These are phyloP conservation scores for Pythium dissimile DNA, from an alignment of 352 stramenopile genomes.

Conservation along the genomic window DNA sequence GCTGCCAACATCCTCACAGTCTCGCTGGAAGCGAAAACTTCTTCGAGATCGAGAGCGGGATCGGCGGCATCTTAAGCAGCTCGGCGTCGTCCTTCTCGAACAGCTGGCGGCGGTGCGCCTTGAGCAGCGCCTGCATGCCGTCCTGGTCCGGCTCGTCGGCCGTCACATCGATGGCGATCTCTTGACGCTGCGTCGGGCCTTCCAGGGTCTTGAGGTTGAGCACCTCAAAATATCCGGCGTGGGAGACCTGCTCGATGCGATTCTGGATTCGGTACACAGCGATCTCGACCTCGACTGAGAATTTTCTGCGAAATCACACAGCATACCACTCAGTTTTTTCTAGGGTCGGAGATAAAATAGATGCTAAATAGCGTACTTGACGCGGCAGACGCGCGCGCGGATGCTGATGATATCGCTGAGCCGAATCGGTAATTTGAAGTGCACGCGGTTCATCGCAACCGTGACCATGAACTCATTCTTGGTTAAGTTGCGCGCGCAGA, in stretches of 20 bases:
- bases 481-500: slow-evolving; percentile 76
- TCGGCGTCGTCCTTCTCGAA: slow-evolving; percentile 39
- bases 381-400: slow-evolving; percentile 56
- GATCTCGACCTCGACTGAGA: slow-evolving; percentile 33
- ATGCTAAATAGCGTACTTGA: slow-evolving; percentile 39
- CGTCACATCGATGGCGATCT: slow-evolving; percentile 33
- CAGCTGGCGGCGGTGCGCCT: slow-evolving; percentile 28
- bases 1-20: slow-evolving; percentile 2
- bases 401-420: slow-evolving; percentile 81
- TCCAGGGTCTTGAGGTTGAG: slow-evolving; percentile 37
- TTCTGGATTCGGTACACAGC: slow-evolving; percentile 28
- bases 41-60: slow-evolving; percentile 31
- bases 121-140: slow-evolving; percentile 33
- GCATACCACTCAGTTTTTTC: no score
- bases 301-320: slow-evolving; percentile 23
- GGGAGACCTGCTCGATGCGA: slow-evolving; percentile 25
- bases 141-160: slow-evolving; percentile 36
- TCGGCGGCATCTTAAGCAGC: slow-evolving; percentile 32
- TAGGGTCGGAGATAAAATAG: no score
- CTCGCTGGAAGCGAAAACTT: slow-evolving; percentile 24
- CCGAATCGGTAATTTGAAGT: slow-evolving; percentile 59
- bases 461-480: slow-evolving; percentile 63
- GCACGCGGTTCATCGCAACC: slow-evolving; percentile 61
- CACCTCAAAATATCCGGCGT: slow-evolving; percentile 42
- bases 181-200: slow-evolving; percentile 24